phyloP scores from a whole-genome alignment of 192 early-diverging fungal genomes.

The Coemansia sp. region DNA sequence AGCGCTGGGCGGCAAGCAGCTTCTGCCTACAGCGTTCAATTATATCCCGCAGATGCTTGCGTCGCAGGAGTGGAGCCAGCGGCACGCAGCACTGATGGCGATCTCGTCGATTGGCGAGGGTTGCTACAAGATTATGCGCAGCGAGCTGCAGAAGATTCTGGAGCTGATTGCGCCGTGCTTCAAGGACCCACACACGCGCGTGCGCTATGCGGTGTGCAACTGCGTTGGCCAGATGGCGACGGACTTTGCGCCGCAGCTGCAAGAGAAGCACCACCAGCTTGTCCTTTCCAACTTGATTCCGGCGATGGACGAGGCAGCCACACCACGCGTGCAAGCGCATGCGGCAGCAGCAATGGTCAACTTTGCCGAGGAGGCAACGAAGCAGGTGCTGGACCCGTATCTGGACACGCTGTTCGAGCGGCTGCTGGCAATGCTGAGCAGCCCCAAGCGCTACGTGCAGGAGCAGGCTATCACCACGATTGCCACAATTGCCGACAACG shows the following conservation, averaged over 20 bases:
- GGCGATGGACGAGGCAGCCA: conserved; percentile 75
- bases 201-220: conserved; percentile 96
- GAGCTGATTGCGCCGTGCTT: conserved; percentile 78
- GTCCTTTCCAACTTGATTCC: conserved; percentile 80
- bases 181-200: conserved; percentile 89
- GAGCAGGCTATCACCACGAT: conserved; percentile 99
- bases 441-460: conserved; percentile 89
- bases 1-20: conserved; percentile 79
- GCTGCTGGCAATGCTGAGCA: conserved; percentile 81
- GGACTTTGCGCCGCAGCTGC: conserved; percentile 84
- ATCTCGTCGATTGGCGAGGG: conserved; percentile 98
- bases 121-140: conserved; percentile 90
- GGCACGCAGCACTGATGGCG: conserved; percentile 91
- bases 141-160: conserved; percentile 82
- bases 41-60: conserved; percentile 88
- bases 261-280: conserved; percentile 71
- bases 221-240: conserved; percentile 97
- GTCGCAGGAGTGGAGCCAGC: conserved; percentile 81
- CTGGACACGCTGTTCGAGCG: conserved; percentile 87
- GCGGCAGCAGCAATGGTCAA: conserved; percentile 97
- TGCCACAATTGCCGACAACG: conserved; percentile 93
- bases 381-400: conserved; percentile 82
- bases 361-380: conserved; percentile 89
- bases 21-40: conserved; percentile 85
- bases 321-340: conserved; percentile 91